Conservation (phyloP, 2,329 filamentous ascomycete species). For the Claviceps pazoutovae region DNA sequence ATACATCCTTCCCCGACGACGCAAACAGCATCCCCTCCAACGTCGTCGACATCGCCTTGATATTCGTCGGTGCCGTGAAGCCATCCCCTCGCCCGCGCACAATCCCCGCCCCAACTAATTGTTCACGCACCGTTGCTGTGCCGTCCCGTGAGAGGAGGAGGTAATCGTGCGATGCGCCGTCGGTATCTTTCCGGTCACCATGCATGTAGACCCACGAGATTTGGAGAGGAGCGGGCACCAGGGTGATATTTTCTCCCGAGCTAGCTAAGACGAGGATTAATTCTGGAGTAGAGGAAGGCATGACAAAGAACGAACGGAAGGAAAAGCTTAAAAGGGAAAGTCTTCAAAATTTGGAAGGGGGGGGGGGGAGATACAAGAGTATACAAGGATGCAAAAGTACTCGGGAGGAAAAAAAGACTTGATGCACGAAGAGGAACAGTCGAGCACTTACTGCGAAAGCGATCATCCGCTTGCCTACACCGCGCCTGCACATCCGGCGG, state of each 20-base stretch:
- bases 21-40: constrained; percentile 10
- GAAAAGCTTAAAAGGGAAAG: not conserved
- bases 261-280: constrained; percentile 4
- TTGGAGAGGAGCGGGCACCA: constrained; percentile 5
- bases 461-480: constrained; percentile 7
- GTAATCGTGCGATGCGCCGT: constrained; percentile 5
- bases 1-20: constrained; percentile 7
- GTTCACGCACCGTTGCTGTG: constrained; percentile 7
- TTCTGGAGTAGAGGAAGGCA: not conserved
- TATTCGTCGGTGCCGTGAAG: constrained; percentile 3
- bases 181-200: not conserved
- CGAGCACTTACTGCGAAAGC: constrained; percentile 7
- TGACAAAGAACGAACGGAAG: not conserved
- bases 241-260: constrained; percentile 1
- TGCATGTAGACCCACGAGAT: constrained; percentile 8
- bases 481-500: constrained; percentile 5
- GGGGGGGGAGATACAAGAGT: not conserved
- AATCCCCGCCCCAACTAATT: constrained; percentile 5
- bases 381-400: not conserved
- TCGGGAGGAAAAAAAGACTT: not conserved
- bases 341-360: no score
- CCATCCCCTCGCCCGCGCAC: constrained; percentile 1
- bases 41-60: constrained; percentile 8
- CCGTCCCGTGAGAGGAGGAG: constrained; percentile 7
- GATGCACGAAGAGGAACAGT: no score